These are phyloP conservation scores for Citrullus mucosospermus DNA, from an alignment of 306 rosid genomes.

Conservation along the genomic window DNA sequence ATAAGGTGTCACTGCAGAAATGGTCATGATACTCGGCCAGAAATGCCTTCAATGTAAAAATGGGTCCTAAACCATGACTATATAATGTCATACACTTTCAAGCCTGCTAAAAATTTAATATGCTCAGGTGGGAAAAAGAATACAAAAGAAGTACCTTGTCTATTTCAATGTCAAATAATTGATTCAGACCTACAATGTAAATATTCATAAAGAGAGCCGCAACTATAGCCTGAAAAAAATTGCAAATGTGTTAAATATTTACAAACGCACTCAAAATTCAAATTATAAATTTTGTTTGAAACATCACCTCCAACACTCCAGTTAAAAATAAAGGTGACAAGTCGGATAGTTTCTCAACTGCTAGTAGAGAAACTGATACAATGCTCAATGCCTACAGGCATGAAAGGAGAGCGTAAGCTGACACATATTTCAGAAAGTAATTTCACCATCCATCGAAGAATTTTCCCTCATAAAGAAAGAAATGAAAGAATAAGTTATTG, in stretches of 20 bases:
- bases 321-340: slow-evolving; percentile 71
- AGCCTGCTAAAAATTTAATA: neutral
- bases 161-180: slow-evolving; percentile 77
- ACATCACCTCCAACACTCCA: slow-evolving; percentile 71
- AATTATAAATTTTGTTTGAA: neutral
- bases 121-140: neutral
- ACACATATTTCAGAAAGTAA: neutral
- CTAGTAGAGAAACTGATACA: slow-evolving; percentile 84
- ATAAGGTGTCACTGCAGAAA: neutral
- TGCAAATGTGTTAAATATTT: neutral
- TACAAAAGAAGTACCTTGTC: slow-evolving; percentile 51
- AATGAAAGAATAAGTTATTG: slow-evolving; percentile 8
- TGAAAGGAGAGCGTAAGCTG: slow-evolving; percentile 9
- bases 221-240: slow-evolving; percentile 64
- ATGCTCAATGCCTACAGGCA: slow-evolving; percentile 74
- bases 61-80: neutral
- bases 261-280: neutral
- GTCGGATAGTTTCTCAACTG: slow-evolving; percentile 58
- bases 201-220: slow-evolving; percentile 93
- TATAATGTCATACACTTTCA: neutral
- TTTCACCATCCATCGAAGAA: neutral
- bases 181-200: slow-evolving; percentile 88
- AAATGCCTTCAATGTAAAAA: neutral
- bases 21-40: neutral
- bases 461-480: neutral